A percentile compares a stretch with the other conserved stretches of the same genome.
Conservation (phyloP, 441 rosid genomes). For the Populus tomentosa region DNA sequence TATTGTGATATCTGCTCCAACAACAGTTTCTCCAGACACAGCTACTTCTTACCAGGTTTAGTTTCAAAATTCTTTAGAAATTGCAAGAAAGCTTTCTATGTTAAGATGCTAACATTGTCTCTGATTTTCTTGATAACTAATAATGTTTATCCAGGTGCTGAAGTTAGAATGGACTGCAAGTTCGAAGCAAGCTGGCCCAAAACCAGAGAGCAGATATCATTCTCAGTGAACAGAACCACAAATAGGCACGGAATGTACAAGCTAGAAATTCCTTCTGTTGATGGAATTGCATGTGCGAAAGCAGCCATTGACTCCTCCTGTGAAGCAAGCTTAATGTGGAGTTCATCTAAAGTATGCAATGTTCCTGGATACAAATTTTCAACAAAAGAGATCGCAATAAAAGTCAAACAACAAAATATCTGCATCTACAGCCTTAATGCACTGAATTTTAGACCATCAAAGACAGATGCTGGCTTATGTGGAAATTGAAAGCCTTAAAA, state of each 20-base stretch:
- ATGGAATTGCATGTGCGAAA: constrained; percentile 65
- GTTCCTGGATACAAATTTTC: constrained; percentile 80
- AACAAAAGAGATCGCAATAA: constrained; percentile 62
- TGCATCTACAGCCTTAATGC: constrained; percentile 75
- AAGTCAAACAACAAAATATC: constrained; percentile 56
- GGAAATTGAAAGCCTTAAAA: constrained; percentile 28
- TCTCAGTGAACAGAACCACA: constrained; percentile 89
- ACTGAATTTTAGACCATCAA: constrained; percentile 72
- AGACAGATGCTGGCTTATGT: constrained; percentile 52
- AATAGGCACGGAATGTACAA: constrained; percentile 71
- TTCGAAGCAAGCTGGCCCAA: constrained; percentile 54
- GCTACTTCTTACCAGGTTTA: constrained; percentile 89
- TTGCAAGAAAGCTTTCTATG: background rate
- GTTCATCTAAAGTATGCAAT: constrained; percentile 55
- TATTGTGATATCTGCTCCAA: constrained; percentile 95
- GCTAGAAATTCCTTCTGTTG: constrained; percentile 66
- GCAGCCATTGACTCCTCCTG: constrained; percentile 66
- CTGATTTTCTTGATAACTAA: background rate
- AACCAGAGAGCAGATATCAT: constrained; percentile 54
- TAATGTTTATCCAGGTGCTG: constrained; percentile 54
- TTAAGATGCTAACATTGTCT: background rate
- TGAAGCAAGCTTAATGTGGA: constrained; percentile 62
- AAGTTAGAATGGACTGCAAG: constrained; percentile 77
- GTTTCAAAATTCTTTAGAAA: background rate
- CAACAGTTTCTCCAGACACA: constrained; percentile 87